These are phyloP conservation scores for Wickerhamomyces rabaulensis DNA, from an alignment of 805 yeast species.

Conservation along the genomic window DNA sequence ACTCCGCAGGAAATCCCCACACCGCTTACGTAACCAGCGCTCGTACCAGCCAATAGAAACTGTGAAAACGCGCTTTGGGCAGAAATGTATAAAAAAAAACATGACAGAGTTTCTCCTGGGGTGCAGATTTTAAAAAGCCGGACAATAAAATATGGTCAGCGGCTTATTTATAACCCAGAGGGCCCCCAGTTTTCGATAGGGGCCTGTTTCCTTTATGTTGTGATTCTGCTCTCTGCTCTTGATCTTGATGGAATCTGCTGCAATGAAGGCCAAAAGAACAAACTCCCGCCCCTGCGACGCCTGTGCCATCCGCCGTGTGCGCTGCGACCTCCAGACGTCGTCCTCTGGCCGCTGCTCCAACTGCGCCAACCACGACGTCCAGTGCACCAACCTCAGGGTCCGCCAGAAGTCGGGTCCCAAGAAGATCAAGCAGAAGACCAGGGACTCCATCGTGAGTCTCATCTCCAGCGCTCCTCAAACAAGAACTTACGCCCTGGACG, in stretches of 20 bases:
- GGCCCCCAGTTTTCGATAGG: neutral
- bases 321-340: constrained; percentile 16
- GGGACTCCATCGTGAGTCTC: constrained; percentile 13
- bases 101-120: neutral
- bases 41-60: neutral
- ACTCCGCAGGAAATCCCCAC: neutral
- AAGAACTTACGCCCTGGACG: constrained; percentile 12
- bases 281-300: constrained; percentile 21
- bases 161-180: neutral
- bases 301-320: constrained; percentile 23
- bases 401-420: constrained; percentile 23
- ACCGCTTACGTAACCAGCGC: neutral
- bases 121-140: neutral
- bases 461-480: neutral
- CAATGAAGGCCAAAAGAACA: constrained; percentile 1
- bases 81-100: no score
- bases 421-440: constrained; percentile 19
- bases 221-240: no score
- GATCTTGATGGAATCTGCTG: no score
- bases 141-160: neutral
- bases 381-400: constrained; percentile 20
- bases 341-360: constrained; percentile 16
- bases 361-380: constrained; percentile 18
- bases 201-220: no score
- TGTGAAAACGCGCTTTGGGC: neutral